Conservation (phyloP, 2,329 filamentous ascomycete species). For the Paraconiothyrium sp. region DNA sequence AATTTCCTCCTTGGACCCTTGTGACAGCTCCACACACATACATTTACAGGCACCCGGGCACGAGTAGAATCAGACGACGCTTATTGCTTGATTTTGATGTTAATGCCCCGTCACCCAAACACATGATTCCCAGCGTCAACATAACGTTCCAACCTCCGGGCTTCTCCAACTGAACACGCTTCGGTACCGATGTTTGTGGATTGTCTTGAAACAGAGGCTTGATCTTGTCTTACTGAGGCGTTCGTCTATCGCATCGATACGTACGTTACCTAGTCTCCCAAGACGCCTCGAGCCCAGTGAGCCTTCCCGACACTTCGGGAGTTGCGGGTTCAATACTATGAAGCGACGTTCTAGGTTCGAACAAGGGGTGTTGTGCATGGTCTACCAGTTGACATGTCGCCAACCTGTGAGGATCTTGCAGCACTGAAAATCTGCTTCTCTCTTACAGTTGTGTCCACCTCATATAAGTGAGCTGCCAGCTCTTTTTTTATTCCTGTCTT, state of each 20-base stretch:
- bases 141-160: background rate
- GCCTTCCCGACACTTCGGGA: background rate
- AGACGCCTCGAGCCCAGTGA: background rate
- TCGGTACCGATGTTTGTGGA: background rate
- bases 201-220: background rate
- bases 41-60: no score
- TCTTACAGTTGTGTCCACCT: background rate
- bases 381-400: background rate
- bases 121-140: no score
- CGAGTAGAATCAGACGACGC: no score
- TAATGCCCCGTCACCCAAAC: background rate
- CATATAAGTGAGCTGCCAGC: background rate
- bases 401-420: background rate
- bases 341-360: background rate
- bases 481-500: constrained; percentile 8
- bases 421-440: background rate
- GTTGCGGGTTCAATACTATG: background rate
- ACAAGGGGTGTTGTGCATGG: background rate
- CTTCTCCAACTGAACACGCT: background rate
- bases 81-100: background rate
- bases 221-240: background rate
- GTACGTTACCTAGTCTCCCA: background rate
- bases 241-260: background rate
- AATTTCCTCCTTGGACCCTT: no score
- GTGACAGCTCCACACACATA: no score